These are phyloP conservation scores for Dactylellina leptospora DNA, from an alignment of 2,329 filamentous ascomycete genomes.

Conservation along the genomic window DNA sequence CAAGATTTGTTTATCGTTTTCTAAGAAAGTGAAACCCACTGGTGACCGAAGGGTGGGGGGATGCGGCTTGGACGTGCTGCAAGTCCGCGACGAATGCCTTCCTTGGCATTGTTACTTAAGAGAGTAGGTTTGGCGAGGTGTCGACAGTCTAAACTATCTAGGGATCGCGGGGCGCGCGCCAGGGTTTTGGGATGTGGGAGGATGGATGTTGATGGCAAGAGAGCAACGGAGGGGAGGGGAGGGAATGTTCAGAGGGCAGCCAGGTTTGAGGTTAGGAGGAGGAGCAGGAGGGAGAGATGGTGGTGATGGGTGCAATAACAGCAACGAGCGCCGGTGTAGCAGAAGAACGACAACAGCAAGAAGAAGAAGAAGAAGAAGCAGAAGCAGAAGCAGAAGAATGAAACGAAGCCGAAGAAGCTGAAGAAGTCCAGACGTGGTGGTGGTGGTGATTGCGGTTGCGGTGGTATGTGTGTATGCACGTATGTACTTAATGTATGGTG, in stretches of 20 bases:
- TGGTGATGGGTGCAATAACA: no score
- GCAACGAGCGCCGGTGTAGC: no score
- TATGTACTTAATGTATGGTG: no score
- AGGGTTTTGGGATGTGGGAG: no score
- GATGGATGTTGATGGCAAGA: not conserved
- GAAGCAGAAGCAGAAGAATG: not conserved
- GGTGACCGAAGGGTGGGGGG: constrained; percentile 38
- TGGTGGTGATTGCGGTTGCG: not conserved
- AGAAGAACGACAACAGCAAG: no score
- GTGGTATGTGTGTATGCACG: constrained; percentile 10
- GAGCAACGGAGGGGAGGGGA: not conserved
- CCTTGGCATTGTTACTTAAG: constrained; percentile 53
- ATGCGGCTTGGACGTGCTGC: constrained; percentile 50
- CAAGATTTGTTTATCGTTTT: not conserved
- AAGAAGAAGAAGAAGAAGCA: not conserved
- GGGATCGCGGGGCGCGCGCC: not conserved
- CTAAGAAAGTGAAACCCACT: constrained; percentile 10
- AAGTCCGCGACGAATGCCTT: constrained; percentile 55
- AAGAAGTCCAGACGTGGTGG: no score
- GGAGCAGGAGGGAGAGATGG: not conserved
- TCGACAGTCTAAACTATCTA: not conserved
- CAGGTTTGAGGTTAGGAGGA: not conserved
- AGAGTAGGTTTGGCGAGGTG: constrained; percentile 1
- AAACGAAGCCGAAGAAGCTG: not conserved
- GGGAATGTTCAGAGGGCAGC: not conserved